Evolutionary conservation across 306 rosid species (phyloP), one percentile per base, ranked within the genome.

Genomic region (Quillaja saponaria): DNA sequence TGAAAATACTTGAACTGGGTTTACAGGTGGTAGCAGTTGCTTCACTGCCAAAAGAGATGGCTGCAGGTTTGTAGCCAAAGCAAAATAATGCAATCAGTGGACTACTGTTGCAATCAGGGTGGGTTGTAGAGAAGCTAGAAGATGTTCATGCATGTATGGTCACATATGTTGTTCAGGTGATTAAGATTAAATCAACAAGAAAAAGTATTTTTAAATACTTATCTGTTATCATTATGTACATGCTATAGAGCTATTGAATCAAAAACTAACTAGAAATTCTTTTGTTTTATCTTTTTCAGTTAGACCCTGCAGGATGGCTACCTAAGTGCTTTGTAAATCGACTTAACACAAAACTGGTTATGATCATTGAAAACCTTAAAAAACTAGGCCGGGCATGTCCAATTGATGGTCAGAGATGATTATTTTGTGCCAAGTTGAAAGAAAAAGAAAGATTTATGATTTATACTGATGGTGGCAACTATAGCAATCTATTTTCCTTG

Each of bases 291-390:
- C 10, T 64, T 6, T 63, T 70, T 41, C 85, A 90, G 95, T 72
- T 90, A 38, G 96, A 90, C 80, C 95, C 95, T 57, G 95, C 95
- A 34, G 96, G 96, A 50, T 90, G 95, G 91, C 67, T 90, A 37
- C 96, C 95, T 48, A 84, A 84, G 80, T 90, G 96, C 77, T 90
- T 90, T 78, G 95, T 90, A 37, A 82, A 90, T 76, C 81, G 91
- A 21, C 75, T 86, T 7, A 86, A 84, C 78, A 90, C 87, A 35
- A 90, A 82, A 71, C 80, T 90, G 61, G 91, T 90, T 67, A 86
- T 78, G 90, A 90, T 86, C 67, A 84, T 90, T 76, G 95, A 90
- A 71, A 84, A 90, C 58, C 91, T 90, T 42, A 71, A 66, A 69
- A 82, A 87, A 71, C 67, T 82, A 59, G 91, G 87, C 11, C 91